Base-by-base conservation (phyloP, 225 moss, liverwort and hornwort genomes). In the Rhytidiadelphus loreus region DNA sequence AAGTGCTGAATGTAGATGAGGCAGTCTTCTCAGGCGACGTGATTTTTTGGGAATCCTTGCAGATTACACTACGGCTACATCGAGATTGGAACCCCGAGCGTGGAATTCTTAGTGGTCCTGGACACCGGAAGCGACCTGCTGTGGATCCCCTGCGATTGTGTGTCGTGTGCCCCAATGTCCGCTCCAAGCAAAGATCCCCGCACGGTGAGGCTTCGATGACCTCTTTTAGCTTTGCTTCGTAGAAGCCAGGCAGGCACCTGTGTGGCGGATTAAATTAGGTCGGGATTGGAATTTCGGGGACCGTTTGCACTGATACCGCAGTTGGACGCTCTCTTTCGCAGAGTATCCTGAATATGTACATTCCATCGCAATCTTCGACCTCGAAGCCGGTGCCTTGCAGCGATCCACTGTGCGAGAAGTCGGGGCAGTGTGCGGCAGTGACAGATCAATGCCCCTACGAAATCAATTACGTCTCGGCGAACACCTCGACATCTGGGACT, bases 91-190 rank as follows among this genome's bases (percentile, higher is more conserved):
- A 97, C 96, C 35, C 98, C 98, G 46, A 88, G 78, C 53, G 90
- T 92, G 77, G 73, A 95, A 44, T 96, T 96, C 72, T 90, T 96
- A 73, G 98, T 97, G 44, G 95, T 94, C 28, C 76, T 98, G 83
- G 98, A 98, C 29, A 98, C 97, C 24, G 96, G 97, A 82, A 98
- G 98, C 80, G 96, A 98, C 84, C 88, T 97, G 53, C 90, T 96
- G 85, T 98, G 98, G 98, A 90, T 98, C 83, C 98, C 97, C 46
- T 98, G 97, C 80, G 95, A 98, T 35, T 98, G 98, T 75, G 91
- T 90, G 72, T 94, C 95, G 30, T 98, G 98, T 90, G 97, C 98
- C 8, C 92, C 95, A 16, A 79, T 93, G 53, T 90, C 92, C 55
- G 92, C 95, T 61, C 95, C 95, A 21, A 80, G 89, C 83, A 35